Conservation (phyloP, 2,329 filamentous ascomycete species). For the Epichloe sylvatica region DNA sequence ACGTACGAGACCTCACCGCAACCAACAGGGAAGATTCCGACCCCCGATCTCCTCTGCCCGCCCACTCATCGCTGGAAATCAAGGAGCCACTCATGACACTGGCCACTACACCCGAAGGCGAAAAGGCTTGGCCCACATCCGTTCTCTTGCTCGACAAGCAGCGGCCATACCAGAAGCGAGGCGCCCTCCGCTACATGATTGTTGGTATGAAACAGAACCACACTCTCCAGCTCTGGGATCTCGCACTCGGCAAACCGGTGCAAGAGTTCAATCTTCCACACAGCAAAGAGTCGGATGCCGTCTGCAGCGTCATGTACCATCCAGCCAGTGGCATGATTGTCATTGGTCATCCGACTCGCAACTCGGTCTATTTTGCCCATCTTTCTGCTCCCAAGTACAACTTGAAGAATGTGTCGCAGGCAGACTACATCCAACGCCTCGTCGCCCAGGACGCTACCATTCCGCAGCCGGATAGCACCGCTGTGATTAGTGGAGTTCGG, state of each 20-base stretch:
- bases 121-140: slow-evolving; percentile 95
- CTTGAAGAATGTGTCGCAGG: slow-evolving; percentile 69
- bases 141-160: slow-evolving; percentile 93
- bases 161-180: slow-evolving; percentile 79
- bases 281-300: slow-evolving; percentile 90
- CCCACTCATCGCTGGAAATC: slow-evolving; percentile 54
- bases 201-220: slow-evolving; percentile 99
- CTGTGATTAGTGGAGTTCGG: slow-evolving; percentile 90
- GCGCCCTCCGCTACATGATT: slow-evolving; percentile 85
- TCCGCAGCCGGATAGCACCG: slow-evolving; percentile 81
- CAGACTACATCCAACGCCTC: slow-evolving; percentile 70
- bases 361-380: slow-evolving; percentile 95
- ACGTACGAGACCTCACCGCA: slow-evolving; percentile 65
- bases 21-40: slow-evolving; percentile 38
- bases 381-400: slow-evolving; percentile 89
- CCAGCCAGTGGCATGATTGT: slow-evolving; percentile 84
- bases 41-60: slow-evolving; percentile 36
- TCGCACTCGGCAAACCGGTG: slow-evolving; percentile 85
- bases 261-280: slow-evolving; percentile 96
- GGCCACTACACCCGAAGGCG: slow-evolving; percentile 69
- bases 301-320: slow-evolving; percentile 94
- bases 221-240: slow-evolving; percentile 94
- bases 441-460: slow-evolving; percentile 57
- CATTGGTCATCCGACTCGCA: slow-evolving; percentile 88
- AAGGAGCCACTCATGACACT: slow-evolving; percentile 78